Conservation (phyloP, 2,329 filamentous ascomycete genomes). For the Lachnellula subtilissima region DNA sequence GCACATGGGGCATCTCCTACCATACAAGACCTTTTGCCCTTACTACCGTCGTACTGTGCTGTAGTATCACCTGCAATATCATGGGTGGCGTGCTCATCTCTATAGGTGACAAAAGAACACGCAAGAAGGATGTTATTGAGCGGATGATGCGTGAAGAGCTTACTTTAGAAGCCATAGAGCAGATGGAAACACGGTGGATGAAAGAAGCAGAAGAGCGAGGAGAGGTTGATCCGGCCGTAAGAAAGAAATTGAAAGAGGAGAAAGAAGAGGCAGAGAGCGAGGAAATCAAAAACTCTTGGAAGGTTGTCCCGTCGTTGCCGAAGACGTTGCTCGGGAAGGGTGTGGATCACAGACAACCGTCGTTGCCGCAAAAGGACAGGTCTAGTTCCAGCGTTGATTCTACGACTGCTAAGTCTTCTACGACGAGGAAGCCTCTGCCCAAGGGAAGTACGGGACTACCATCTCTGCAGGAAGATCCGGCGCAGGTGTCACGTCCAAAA, state of each 20-base stretch:
- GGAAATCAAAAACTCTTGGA: constrained; percentile 26
- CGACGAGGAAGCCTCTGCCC: constrained; percentile 3
- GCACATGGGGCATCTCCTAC: constrained; percentile 75
- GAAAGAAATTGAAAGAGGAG: constrained; percentile 47
- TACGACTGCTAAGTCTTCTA: constrained; percentile 1
- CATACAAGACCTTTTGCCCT: constrained; percentile 62
- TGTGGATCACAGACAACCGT: constrained; percentile 24
- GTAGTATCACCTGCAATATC: constrained; percentile 72
- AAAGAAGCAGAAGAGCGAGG: constrained; percentile 60
- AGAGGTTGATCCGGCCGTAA: constrained; percentile 17
- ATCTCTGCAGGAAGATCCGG: constrained; percentile 13
- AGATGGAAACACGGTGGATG: constrained; percentile 88
- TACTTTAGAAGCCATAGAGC: constrained; percentile 55
- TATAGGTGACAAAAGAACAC: constrained; percentile 67
- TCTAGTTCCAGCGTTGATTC: constrained; percentile 7
- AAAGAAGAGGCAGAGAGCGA: constrained; percentile 36
- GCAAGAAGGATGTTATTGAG: constrained; percentile 81
- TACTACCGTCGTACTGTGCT: constrained; percentile 75
- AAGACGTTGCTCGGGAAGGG: constrained; percentile 26
- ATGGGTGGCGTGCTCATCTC: constrained; percentile 70
- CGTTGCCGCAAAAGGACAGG: constrained; percentile 17
- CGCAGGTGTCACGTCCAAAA: constrained; percentile 9
- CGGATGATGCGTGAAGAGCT: constrained; percentile 71
- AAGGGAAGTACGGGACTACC: constrained; percentile 5
- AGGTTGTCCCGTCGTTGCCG: constrained; percentile 20